These are phyloP conservation scores for Aspergillus egyptiacus DNA, from an alignment of 495 filamentous ascomycete species.

Conservation along the genomic window DNA sequence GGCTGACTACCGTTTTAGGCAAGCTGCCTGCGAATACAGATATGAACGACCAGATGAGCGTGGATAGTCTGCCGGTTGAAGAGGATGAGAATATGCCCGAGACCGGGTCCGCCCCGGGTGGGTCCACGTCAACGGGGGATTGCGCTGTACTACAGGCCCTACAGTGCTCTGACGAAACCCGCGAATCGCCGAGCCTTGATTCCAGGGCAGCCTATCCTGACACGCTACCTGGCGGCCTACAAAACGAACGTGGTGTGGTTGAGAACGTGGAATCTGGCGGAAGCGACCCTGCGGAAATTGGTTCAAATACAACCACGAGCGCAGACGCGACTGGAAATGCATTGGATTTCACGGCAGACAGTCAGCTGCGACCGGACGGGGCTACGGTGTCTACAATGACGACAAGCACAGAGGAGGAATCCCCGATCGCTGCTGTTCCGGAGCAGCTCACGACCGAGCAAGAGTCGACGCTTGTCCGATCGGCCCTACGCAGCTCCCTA, in stretches of 20 bases:
- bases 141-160: too few species aligned
- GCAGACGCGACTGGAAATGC: background rate
- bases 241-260: constrained; percentile 6
- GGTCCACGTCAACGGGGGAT: constrained; percentile 20
- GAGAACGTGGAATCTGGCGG: constrained; percentile 16
- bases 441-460: constrained; percentile 27
- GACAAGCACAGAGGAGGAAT: background rate
- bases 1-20: constrained; percentile 21
- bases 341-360: constrained; percentile 12
- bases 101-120: constrained; percentile 9
- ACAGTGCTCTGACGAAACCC: constrained; percentile 7
- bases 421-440: constrained; percentile 11
- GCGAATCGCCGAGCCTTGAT: constrained; percentile 16
- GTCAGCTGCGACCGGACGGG: background rate
- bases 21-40: constrained; percentile 31
- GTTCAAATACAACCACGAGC: background rate
- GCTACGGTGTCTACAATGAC: background rate
- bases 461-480: constrained; percentile 36
- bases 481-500: constrained; percentile 39
- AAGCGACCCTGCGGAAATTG: background rate
- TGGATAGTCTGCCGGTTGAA: constrained; percentile 3
- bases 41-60: constrained; percentile 14
- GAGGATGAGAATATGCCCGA: constrained; percentile 9
- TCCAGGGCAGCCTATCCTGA: constrained; percentile 19
- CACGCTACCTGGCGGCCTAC: constrained; percentile 19